phyloP scores from a whole-genome alignment of 441 rosid genomes.

The Pelargonium australe region DNA sequence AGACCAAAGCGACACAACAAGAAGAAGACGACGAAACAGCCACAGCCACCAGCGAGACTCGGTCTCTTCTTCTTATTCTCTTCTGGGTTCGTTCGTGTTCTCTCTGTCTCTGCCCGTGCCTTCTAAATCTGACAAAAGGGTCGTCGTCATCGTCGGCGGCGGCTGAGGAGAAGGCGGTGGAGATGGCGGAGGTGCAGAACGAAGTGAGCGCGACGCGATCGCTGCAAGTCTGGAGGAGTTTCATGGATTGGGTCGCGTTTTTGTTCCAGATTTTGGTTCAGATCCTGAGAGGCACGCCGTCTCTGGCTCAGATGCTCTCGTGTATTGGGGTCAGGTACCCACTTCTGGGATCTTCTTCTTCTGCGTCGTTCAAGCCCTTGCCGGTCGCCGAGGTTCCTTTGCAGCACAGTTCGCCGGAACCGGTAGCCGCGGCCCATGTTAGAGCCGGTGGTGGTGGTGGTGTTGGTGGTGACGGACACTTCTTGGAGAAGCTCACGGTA shows the following conservation, averaged over 20 bases:
- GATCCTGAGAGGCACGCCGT: slow-evolving; percentile 37
- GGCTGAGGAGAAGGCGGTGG: background rate
- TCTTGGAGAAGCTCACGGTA: slow-evolving; percentile 34
- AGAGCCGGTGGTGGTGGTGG: background rate
- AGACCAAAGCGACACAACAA: background rate
- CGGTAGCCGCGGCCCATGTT: background rate
- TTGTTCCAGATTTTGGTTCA: slow-evolving; percentile 26
- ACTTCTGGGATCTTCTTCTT: slow-evolving; percentile 4
- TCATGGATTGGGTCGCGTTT: slow-evolving; percentile 33
- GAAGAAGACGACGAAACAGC: background rate
- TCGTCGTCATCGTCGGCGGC: background rate
- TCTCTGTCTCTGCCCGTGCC: background rate
- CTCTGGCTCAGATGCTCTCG: slow-evolving; percentile 32
- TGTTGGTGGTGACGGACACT: slow-evolving; percentile 10
- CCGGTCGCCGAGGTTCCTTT: slow-evolving; percentile 38
- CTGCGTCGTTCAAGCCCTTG: slow-evolving; percentile 36
- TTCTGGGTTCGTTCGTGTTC: background rate
- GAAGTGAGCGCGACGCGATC: slow-evolving; percentile 28
- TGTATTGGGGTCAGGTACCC: slow-evolving; percentile 27
- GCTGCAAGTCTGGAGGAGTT: slow-evolving; percentile 34
- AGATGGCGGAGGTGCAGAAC: slow-evolving; percentile 4
- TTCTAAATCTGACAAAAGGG: background rate
- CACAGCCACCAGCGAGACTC: slow-evolving; percentile 5
- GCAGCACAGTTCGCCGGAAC: slow-evolving; percentile 15
- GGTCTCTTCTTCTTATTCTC: background rate